Conservation (phyloP, 495 filamentous ascomycete species). For the Podospora conica region DNA sequence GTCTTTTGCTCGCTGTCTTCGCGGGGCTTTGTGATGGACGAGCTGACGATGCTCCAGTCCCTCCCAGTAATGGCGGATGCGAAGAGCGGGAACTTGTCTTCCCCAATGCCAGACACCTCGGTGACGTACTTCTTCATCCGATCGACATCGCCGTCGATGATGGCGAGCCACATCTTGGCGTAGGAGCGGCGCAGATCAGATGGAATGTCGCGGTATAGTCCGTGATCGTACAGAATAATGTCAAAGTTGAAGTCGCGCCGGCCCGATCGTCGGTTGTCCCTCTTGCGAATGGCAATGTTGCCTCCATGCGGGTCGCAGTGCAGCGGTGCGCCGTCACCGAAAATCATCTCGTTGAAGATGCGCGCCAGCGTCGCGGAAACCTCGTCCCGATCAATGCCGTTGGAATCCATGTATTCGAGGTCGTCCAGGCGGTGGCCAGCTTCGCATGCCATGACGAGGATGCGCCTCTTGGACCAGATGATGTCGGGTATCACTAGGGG, state of each 20-base stretch:
- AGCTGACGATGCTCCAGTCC: constrained; percentile 70
- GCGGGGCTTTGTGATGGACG: constrained; percentile 54
- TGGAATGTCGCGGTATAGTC: constrained; percentile 91
- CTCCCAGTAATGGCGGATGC: constrained; percentile 94
- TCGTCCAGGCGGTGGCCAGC: constrained; percentile 85
- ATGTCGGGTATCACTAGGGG: constrained; percentile 88
- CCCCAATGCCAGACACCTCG: constrained; percentile 81
- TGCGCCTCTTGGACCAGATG: constrained; percentile 80
- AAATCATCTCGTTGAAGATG: constrained; percentile 99
- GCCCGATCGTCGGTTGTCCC: constrained; percentile 26
- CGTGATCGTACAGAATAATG: constrained; percentile 96
- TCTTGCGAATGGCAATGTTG: constrained; percentile 87
- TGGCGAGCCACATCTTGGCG: constrained; percentile 95
- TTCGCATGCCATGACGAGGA: constrained; percentile 93
- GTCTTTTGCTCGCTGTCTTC: constrained; percentile 69
- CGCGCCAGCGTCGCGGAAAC: constrained; percentile 86
- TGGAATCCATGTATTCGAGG: constrained; percentile 74
- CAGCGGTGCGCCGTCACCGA: constrained; percentile 78
- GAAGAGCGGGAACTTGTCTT: constrained; percentile 93
- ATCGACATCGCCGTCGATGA: constrained; percentile 78
- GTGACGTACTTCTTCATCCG: constrained; percentile 82
- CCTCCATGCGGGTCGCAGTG: constrained; percentile 98
- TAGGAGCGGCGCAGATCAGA: constrained; percentile 72
- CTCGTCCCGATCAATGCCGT: constrained; percentile 89
- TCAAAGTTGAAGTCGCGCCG: constrained; percentile 72